These are phyloP conservation scores for Rhizophora apiculata DNA, from an alignment of 345 rosid species.

Conservation along the genomic window DNA sequence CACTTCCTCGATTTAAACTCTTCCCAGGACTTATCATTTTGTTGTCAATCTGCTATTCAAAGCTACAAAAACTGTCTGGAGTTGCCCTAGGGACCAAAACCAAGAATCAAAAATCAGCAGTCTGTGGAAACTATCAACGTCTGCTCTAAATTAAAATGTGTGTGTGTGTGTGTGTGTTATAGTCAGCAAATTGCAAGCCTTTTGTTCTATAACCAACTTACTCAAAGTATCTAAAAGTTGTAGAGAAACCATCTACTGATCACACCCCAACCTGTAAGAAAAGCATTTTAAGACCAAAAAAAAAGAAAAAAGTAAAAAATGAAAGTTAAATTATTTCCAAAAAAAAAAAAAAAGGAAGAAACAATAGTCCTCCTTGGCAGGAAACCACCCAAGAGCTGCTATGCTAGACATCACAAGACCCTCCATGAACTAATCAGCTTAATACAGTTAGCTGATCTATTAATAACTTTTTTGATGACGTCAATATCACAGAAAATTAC, in stretches of 20 bases:
- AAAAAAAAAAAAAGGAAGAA: too few relatives aligned
- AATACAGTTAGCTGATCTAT: background rate
- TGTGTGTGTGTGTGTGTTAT: too few relatives aligned
- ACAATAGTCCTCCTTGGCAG: background rate
- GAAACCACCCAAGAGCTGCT: background rate
- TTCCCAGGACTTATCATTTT: slow-evolving; percentile 60
- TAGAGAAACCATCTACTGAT: background rate
- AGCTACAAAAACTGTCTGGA: slow-evolving; percentile 2
- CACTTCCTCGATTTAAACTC: slow-evolving; percentile 49
- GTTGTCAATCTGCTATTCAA: slow-evolving; percentile 23
- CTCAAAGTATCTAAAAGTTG: background rate
- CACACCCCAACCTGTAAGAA: background rate
- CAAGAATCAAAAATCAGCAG: background rate
- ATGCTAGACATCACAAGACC: background rate
- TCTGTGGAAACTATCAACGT: too few relatives aligned
- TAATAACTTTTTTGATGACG: background rate
- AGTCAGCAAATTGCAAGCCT: background rate
- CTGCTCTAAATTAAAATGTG: too few relatives aligned
- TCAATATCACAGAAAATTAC: background rate
- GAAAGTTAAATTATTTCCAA: too few relatives aligned
- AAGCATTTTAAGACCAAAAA: too few relatives aligned
- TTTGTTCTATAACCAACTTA: background rate
- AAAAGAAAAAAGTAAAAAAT: too few relatives aligned
- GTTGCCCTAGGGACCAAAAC: background rate
- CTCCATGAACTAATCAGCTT: background rate